Conservation (phyloP, 202 grass and related monocot genomes). For the Brachypodium distachyon region DNA sequence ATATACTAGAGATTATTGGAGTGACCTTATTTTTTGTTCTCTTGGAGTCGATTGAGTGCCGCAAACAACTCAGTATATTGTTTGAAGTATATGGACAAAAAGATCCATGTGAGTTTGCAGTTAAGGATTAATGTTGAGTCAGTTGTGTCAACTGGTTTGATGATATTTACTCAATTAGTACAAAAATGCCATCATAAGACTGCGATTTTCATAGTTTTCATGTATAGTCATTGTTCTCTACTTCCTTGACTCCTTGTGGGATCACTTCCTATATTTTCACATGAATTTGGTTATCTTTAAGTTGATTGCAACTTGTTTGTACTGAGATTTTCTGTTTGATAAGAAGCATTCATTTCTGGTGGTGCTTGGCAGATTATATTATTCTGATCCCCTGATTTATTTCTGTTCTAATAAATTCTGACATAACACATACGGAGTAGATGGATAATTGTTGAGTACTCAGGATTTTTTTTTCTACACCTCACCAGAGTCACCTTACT, state of each 20-base stretch:
- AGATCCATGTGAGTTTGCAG: not conserved
- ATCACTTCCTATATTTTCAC: not conserved
- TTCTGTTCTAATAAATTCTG: not conserved
- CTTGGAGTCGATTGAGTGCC: too few species aligned
- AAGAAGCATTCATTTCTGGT: constrained; percentile 8
- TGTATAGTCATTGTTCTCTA: not conserved
- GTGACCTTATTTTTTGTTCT: too few species aligned
- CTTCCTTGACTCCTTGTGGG: not conserved
- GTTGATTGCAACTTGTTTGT: not conserved
- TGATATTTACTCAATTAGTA: not conserved
- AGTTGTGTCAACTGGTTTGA: not conserved
- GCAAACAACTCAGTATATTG: too few species aligned
- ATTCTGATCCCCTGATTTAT: not conserved
- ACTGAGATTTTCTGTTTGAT: not conserved
- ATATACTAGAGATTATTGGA: too few species aligned
- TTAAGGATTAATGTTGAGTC: not conserved
- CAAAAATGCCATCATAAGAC: not conserved
- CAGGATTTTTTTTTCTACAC: not conserved
- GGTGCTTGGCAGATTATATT: not conserved
- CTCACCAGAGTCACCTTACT: not conserved
- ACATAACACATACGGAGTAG: not conserved
- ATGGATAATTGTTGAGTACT: not conserved
- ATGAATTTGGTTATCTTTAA: not conserved
- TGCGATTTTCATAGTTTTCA: not conserved
- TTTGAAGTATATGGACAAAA: not conserved